Evolutionary conservation across 495 filamentous ascomycete species (phyloP), one percentile per base, ranked within the genome.

Genomic region (Xylaria longipes): DNA sequence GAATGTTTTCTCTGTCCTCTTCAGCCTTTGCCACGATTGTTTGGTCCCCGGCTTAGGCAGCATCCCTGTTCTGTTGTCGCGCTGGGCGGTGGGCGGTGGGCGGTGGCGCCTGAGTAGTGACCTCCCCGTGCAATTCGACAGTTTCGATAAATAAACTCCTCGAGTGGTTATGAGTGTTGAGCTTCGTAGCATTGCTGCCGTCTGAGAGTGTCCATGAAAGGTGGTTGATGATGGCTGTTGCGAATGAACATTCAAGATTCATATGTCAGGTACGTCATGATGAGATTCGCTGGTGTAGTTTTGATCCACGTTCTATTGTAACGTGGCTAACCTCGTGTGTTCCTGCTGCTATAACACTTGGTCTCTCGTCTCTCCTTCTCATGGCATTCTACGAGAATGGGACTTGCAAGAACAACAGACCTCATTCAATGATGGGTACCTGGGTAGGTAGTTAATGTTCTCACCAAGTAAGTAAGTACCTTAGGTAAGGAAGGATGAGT

Each of bases 91-190:
- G 6, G 11, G 35, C 9, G 11, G 39, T 41, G 9, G 65, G 46
- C 70, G 48, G 68, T 74, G 52, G 72, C 64, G 56, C 8, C 9
- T 52, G 9, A 27, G 22, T 22, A n/a, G 20, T n/a, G 46, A 48
- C n/a, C n/a, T n/a, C n/a, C n/a, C n/a, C n/a, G n/a, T n/a, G n/a
- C n/a, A n/a, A n/a, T n/a, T n/a, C n/a, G n/a, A n/a, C n/a, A n/a
- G n/a, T n/a, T n/a, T n/a, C n/a, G n/a, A n/a, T n/a, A 37, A 12
- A 41, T 41, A 3, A 37, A 41, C 17, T n/a, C 46, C 46, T 50
- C 46, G 52, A 33, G n/a, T 50, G n/a, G n/a, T 25, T 5, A 50
- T 12, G 25, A 15, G 50, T 14, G 50, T 29, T 11, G 50, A 11
- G 29, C 8, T 60, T 27, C 11, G 56, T n/a, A 29, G 27, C 25